A percentile compares a stretch with the other conserved stretches of the same genome.
Evolutionary conservation across 1,284 basidiomycete species (phyloP).

Genomic region (Neonothopanus nambi): DNA sequence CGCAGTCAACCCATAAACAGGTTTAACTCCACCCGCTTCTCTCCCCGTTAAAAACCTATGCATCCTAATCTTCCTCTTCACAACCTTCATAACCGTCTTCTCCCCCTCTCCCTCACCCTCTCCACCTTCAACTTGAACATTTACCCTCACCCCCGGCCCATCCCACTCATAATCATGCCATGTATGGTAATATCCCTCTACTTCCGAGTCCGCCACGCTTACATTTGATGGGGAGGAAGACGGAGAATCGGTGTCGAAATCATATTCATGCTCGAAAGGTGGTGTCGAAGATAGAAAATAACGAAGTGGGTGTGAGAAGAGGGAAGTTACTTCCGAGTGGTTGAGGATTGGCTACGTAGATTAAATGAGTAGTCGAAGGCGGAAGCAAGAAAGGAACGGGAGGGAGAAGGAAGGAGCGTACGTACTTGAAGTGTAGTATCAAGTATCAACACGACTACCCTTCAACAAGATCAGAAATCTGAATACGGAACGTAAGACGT

Average conservation of each 20-base stretch:
- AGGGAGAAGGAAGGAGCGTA: conserved; percentile 8
- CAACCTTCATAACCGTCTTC: not conserved
- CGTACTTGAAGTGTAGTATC: conserved; percentile 67
- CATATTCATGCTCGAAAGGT: conserved; percentile 26
- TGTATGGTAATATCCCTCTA: conserved; percentile 52
- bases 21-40: conserved; percentile 81
- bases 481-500: not conserved
- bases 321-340: conserved; percentile 68
- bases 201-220: no score
- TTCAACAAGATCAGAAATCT: conserved; percentile 28
- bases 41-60: conserved; percentile 82
- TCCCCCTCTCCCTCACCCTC: not conserved
- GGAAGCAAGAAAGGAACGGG: not conserved
- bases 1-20: conserved; percentile 83
- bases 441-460: conserved; percentile 81
- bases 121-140: not conserved
- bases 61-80: conserved; percentile 41
- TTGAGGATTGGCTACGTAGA: conserved; percentile 76
- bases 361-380: not conserved
- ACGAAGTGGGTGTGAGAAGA: conserved; percentile 81
- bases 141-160: conserved; percentile 25
- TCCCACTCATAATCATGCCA: conserved; percentile 55
- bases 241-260: no score
- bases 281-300: conserved; percentile 68
- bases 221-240: no score